These are phyloP conservation scores for Curvularia sp. DNA, from an alignment of 2,329 filamentous ascomycete genomes.

Conservation along the genomic window DNA sequence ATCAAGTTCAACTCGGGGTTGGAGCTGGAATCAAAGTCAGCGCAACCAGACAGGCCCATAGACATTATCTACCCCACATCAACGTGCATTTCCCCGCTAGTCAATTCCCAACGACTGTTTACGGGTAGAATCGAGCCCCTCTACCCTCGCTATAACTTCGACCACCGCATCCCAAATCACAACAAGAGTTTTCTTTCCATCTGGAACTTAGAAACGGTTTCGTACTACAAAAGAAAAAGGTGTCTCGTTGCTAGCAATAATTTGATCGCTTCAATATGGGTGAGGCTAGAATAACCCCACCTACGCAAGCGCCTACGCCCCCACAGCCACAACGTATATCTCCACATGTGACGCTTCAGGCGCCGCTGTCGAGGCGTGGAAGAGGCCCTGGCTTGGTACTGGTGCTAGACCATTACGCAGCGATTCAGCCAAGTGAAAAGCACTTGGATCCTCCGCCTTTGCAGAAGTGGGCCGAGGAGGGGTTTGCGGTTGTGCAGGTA, in stretches of 20 bases:
- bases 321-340: constrained; percentile 32
- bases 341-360: constrained; percentile 48
- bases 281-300: constrained; percentile 19
- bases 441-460: constrained; percentile 62
- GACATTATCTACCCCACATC: constrained; percentile 1
- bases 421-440: constrained; percentile 42
- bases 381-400: constrained; percentile 59
- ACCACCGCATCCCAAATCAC: background rate
- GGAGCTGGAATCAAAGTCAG: too few relatives aligned
- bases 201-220: background rate
- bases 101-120: background rate
- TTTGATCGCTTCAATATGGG: constrained; percentile 17
- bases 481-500: constrained; percentile 65
- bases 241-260: background rate
- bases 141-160: background rate
- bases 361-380: constrained; percentile 59
- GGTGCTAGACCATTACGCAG: constrained; percentile 49
- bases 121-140: background rate
- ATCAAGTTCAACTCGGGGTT: too few relatives aligned
- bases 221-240: background rate
- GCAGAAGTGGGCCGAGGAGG: constrained; percentile 75
- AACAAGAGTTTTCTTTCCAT: background rate
- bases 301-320: constrained; percentile 16
- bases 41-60: too few relatives aligned
- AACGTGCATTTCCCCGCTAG: background rate